Evolutionary conservation across 805 yeast genomes (phyloP).

Genomic region (Saccharomycopsis babjevae): DNA sequence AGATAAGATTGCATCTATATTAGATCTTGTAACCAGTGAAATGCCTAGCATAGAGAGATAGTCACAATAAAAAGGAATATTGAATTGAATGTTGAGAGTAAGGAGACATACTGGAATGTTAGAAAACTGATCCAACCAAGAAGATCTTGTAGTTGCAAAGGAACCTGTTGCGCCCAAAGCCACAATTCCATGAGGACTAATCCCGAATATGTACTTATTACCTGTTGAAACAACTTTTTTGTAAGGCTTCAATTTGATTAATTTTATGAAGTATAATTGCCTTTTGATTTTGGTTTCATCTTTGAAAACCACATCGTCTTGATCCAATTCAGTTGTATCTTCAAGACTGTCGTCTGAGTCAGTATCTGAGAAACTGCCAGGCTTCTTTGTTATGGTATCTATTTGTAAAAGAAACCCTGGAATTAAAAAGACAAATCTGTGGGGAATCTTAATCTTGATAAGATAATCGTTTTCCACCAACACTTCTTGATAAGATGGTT

Average conservation of each 20-base stretch:
- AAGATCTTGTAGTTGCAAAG: slow-evolving; percentile 72
- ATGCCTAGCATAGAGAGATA: slow-evolving; percentile 73
- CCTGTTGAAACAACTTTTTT: slow-evolving; percentile 30
- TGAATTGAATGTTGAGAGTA: slow-evolving; percentile 76
- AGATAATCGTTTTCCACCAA: slow-evolving; percentile 20
- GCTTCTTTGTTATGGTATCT: neutral
- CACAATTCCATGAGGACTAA: slow-evolving; percentile 95
- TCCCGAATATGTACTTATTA: slow-evolving; percentile 78
- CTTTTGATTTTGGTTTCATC: neutral
- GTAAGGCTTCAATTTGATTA: slow-evolving; percentile 4
- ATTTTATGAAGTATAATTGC: neutral
- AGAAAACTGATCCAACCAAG: slow-evolving; percentile 60
- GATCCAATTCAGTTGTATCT: neutral
- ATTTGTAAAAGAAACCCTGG: neutral
- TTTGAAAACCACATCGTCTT: neutral
- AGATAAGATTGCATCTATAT: slow-evolving; percentile 53
- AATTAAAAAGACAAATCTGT: neutral
- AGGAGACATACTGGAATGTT: slow-evolving; percentile 72
- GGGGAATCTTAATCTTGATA: slow-evolving; percentile 2
- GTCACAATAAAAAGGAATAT: slow-evolving; percentile 77
- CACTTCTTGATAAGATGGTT: slow-evolving; percentile 55
- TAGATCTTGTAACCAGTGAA: slow-evolving; percentile 70
- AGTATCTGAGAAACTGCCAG: neutral
- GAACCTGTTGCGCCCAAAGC: slow-evolving; percentile 86
- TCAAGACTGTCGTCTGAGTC: neutral